These are phyloP conservation scores for Entomortierella chlamydospora DNA, from an alignment of 192 early-diverging fungal species.

Conservation along the genomic window DNA sequence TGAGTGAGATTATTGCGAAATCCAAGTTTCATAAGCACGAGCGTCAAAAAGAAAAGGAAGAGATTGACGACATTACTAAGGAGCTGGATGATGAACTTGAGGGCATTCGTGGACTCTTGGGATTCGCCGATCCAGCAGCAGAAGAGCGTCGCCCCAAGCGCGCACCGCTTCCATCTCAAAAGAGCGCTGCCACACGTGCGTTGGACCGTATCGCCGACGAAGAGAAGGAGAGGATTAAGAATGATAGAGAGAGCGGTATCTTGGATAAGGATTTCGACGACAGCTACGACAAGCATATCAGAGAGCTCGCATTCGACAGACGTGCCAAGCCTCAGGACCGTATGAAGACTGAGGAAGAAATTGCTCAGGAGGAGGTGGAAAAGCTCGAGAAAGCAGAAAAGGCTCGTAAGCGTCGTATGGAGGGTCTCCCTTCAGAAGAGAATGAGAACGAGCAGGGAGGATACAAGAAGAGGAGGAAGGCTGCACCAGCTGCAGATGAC, in stretches of 20 bases:
- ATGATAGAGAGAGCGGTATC: conserved; percentile 39
- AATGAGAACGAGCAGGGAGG: conserved; percentile 65
- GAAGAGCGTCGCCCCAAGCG: conserved; percentile 57
- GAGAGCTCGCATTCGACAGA: conserved; percentile 85
- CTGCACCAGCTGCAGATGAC: conserved; percentile 72
- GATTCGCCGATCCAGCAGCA: conserved; percentile 39
- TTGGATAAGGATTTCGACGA: conserved; percentile 62
- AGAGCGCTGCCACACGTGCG: conserved; percentile 40
- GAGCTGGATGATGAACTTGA: conserved; percentile 93
- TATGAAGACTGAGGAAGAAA: conserved; percentile 94
- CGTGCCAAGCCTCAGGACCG: conserved; percentile 91
- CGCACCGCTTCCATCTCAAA: conserved; percentile 59
- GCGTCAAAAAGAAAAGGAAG: conserved; percentile 88
- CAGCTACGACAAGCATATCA: conserved; percentile 87
- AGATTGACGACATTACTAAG: conserved; percentile 82
- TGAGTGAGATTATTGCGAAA: conserved; percentile 98
- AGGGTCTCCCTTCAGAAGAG: conserved; percentile 77
- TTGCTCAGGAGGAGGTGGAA: conserved; percentile 84
- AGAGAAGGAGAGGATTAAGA: conserved; percentile 48
- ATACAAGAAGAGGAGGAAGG: conserved; percentile 62
- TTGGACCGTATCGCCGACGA: conserved; percentile 45
- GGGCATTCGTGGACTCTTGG: conserved; percentile 78
- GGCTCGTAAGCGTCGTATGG: conserved; percentile 84
- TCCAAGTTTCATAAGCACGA: conserved; percentile 96
- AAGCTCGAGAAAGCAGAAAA: conserved; percentile 89